Percentiles rank a stretch among this genome's conserved stretches.
phyloP scores from a whole-genome alignment of 2,329 filamentous ascomycete genomes.

The Knufia fluminis region DNA sequence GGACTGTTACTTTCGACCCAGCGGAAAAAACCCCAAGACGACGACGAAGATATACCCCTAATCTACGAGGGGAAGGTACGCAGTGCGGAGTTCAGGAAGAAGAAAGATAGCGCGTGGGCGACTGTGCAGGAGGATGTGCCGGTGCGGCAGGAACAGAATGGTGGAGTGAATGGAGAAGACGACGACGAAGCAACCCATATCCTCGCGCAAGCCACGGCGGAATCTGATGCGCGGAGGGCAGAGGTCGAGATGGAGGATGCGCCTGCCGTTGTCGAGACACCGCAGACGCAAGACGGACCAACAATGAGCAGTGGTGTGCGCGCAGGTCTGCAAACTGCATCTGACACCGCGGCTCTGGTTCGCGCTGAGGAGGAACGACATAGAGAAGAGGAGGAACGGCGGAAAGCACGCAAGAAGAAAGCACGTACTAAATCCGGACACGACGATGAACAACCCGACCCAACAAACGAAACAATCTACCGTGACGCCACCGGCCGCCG shows the following conservation, averaged over 20 bases:
- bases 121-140: conserved; percentile 36
- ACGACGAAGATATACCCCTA: conserved; percentile 29
- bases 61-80: conserved; percentile 23
- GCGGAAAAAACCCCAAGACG: conserved; percentile 29
- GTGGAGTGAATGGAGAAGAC: conserved; percentile 40
- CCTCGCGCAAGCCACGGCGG: conserved; percentile 60
- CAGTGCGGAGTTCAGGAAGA: conserved; percentile 52
- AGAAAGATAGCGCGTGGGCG: conserved; percentile 68
- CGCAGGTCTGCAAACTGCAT: conserved; percentile 77
- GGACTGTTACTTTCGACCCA: conserved; percentile 23
- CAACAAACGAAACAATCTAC: conserved; percentile 75
- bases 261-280: conserved; percentile 32
- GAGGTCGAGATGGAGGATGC: conserved; percentile 42
- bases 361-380: conserved; percentile 48
- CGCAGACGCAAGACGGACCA: conserved; percentile 30
- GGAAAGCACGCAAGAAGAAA: conserved; percentile 9
- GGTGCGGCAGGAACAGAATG: conserved; percentile 24
- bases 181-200: conserved; percentile 69
- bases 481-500: conserved; percentile 90
- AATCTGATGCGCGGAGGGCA: conserved; percentile 45
- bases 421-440: conserved; percentile 23
- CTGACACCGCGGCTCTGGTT: conserved; percentile 62
- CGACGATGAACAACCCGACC: conserved; percentile 30
- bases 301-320: conserved; percentile 83
- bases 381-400: background rate